Conservation (phyloP, 1,284 basidiomycete species). For the Papiliotrema laurentii region DNA sequence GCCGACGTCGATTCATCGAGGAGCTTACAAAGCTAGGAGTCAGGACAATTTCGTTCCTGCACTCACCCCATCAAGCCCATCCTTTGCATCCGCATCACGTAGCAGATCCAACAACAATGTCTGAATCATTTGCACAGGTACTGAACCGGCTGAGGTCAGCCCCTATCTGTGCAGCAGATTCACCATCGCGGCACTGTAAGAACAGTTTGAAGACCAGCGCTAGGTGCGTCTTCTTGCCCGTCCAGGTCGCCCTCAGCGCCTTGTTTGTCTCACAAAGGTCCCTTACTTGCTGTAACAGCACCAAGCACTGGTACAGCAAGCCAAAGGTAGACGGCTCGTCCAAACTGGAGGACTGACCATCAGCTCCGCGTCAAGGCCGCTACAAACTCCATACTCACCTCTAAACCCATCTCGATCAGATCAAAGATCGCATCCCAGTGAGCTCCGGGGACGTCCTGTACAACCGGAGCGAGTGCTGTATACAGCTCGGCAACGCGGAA, state of each 20-base stretch:
- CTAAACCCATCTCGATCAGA: conserved; percentile 78
- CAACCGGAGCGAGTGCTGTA: conserved; percentile 71
- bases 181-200: conserved; percentile 36
- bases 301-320: conserved; percentile 64
- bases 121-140: conserved; percentile 64
- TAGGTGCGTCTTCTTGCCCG: conserved; percentile 53
- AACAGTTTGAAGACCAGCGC: conserved; percentile 34
- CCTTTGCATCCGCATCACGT: conserved; percentile 59
- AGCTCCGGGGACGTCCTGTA: conserved; percentile 78
- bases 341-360: conserved; percentile 59
- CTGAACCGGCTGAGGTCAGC: conserved; percentile 48
- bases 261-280: conserved; percentile 72
- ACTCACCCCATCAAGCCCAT: neutral
- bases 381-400: conserved; percentile 55
- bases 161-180: conserved; percentile 3
- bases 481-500: conserved; percentile 71
- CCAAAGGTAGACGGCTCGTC: conserved; percentile 60
- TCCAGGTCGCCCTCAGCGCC: conserved; percentile 64
- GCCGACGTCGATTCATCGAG: conserved; percentile 29
- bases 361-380: conserved; percentile 4
- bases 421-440: conserved; percentile 95
- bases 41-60: neutral
- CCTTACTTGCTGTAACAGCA: conserved; percentile 63
- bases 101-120: conserved; percentile 64
- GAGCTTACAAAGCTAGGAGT: conserved; percentile 25